Evolutionary conservation across 2,329 filamentous ascomycete genomes (phyloP).

Genomic region (Alternaria hordeiaustralica): DNA sequence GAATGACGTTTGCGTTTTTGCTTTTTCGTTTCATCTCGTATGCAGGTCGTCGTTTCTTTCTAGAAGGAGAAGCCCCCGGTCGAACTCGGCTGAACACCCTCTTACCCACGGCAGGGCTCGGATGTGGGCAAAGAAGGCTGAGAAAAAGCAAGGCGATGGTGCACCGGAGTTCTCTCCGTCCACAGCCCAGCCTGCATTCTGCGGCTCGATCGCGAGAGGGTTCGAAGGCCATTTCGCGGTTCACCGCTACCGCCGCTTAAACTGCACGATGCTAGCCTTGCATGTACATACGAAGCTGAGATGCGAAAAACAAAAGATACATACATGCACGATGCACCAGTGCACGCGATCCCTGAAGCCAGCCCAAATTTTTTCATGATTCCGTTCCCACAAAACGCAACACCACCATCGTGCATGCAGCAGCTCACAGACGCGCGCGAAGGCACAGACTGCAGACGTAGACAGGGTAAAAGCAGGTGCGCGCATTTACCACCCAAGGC

Average conservation of each 20-base stretch:
- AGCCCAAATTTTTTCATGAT: not conserved
- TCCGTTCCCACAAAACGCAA: not conserved
- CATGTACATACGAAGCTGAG: not conserved
- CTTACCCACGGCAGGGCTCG: not conserved
- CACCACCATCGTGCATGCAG: not conserved
- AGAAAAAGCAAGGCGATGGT: not conserved
- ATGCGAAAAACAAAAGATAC: not conserved
- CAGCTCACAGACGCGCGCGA: not conserved
- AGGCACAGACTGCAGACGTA: not conserved
- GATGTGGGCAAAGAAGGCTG: not conserved
- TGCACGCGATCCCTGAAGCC: not conserved
- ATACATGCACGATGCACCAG: not conserved
- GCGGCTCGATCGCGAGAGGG: not conserved
- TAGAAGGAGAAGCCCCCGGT: not conserved
- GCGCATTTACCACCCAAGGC: not conserved
- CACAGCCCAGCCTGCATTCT: not conserved
- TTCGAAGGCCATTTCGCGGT: not conserved
- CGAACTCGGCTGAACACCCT: conserved; percentile 12
- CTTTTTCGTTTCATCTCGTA: conserved; percentile 6
- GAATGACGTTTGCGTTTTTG: conserved; percentile 6
- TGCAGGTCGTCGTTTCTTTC: not conserved
- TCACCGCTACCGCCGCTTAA: not conserved
- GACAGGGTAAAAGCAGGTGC: not conserved
- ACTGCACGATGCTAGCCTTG: not conserved
- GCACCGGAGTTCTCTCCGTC: not conserved